Base-by-base conservation (phyloP, 495 filamentous ascomycete genomes). In the Acidiella bohemica region DNA sequence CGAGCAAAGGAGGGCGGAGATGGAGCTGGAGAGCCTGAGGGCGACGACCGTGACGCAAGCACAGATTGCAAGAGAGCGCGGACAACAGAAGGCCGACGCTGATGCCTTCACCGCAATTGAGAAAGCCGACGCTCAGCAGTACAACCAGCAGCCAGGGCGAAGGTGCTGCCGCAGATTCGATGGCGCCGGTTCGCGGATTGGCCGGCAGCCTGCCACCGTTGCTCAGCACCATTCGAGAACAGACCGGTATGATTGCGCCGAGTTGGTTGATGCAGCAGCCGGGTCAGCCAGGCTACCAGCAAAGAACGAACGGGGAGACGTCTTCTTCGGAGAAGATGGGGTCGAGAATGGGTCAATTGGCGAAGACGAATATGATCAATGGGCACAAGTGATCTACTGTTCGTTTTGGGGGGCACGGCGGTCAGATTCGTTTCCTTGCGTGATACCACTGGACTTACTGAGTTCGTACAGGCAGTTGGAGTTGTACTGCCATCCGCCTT, bases 131-230 rank as follows among this genome's bases (percentile, higher is more conserved):
- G 58, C 53, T 7, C 21, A 39, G 28, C 44, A 50, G 38, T 59
- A 52, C 49, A 28, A 36, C 12, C 36, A 58, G 33, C 32, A 55
- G 30, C 54, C 53, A 16, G 59, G 54, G 23, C n/a, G 59, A 59
- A 52, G 48, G 58, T 24, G 43, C 50, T 27, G 55, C 53, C 22
- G 55, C 52, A 4, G 69, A 72, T 54, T 46, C 63, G 3, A 55
- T 61, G 16, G 72, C 62, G 4, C 59, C 72, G 5, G 65, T 76
- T 24, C 53, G 71, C 14, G 71, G 67, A 42, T 55, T 84, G 31
- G 82, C 84, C 65, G 82, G 87, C 57, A 73, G 72, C 40, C 62
- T 90, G 36, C 83, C 83, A 28, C 83, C 83, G 11, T 63, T 90
- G 6, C 71, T 90, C 58, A 72, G 64, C 2, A 87, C 83, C 0